phyloP scores from a whole-genome alignment of 1,284 basidiomycete genomes.

The Apiotrichum sp. region DNA sequence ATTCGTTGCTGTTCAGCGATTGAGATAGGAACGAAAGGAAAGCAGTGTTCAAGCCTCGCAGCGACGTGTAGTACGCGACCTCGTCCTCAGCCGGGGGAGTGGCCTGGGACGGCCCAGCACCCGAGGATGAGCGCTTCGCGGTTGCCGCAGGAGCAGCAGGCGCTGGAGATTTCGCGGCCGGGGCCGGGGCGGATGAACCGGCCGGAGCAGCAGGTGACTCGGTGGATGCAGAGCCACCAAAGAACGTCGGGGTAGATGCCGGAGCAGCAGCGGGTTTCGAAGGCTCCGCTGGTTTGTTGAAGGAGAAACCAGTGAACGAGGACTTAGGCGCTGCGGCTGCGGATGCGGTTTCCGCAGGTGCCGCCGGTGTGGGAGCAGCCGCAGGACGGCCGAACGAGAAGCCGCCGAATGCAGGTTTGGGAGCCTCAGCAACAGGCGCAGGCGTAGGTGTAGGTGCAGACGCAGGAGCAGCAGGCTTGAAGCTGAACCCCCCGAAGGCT shows the following conservation, averaged over 20 bases:
- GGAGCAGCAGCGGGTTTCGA: not conserved
- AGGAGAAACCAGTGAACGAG: slow-evolving; percentile 23
- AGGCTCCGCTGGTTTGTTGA: slow-evolving; percentile 4
- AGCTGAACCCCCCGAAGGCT: slow-evolving; percentile 22
- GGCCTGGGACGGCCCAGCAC: slow-evolving; percentile 16
- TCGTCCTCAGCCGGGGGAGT: slow-evolving; percentile 38
- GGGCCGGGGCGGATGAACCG: not conserved
- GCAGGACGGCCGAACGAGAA: slow-evolving; percentile 20
- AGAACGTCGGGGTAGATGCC: slow-evolving; percentile 5
- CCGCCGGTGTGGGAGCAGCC: slow-evolving; percentile 3
- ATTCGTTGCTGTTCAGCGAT: slow-evolving; percentile 65
- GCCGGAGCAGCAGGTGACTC: no score
- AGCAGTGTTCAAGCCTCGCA: slow-evolving; percentile 74
- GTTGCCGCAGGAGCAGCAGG: slow-evolving; percentile 16
- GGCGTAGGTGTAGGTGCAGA: not conserved
- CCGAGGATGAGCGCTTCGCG: slow-evolving; percentile 24
- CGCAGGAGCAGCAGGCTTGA: slow-evolving; percentile 1
- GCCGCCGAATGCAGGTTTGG: slow-evolving; percentile 19
- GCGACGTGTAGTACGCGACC: slow-evolving; percentile 60
- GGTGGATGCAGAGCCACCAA: not conserved
- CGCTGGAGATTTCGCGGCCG: slow-evolving; percentile 1
- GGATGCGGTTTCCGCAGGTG: not conserved
- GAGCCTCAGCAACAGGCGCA: slow-evolving; percentile 12
- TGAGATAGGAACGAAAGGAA: slow-evolving; percentile 60
- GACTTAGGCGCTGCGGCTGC: slow-evolving; percentile 12